A percentile compares a stretch with the other conserved stretches of the same genome.
These are phyloP conservation scores for Taphrina wiesneri DNA, from an alignment of 1,139 yeast genomes.

Conservation along the genomic window DNA sequence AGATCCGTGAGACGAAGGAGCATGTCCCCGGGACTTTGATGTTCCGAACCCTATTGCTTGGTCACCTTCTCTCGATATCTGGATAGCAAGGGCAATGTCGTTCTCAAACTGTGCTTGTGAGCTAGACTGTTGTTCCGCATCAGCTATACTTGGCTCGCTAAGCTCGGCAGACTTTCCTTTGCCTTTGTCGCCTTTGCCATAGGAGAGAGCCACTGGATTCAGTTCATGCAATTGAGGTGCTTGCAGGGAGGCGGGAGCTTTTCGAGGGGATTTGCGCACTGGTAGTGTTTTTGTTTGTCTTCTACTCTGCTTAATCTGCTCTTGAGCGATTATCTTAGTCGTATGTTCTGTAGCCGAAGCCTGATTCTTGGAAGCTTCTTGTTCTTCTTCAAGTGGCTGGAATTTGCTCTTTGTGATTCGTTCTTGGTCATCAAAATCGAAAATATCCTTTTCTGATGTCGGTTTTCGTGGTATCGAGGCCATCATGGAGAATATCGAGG, in stretches of 20 bases:
- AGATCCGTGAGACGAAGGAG: neutral
- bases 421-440: neutral
- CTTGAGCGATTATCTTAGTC: neutral
- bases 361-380: neutral
- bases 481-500: too few species aligned
- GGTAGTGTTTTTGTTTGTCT: neutral
- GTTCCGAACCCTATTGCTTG: neutral
- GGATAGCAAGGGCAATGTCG: neutral
- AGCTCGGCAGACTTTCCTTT: neutral
- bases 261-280: neutral
- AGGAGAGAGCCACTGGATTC: neutral
- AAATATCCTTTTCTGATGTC: neutral
- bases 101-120: neutral
- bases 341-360: neutral
- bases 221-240: neutral
- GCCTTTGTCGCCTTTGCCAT: neutral
- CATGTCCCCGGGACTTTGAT: neutral
- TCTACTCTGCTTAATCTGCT: neutral
- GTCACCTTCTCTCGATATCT: neutral
- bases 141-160: neutral
- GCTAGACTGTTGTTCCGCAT: neutral
- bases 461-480: neutral
- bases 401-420: neutral
- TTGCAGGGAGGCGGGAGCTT: neutral
- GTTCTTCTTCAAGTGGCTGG: neutral